Base-by-base conservation (phyloP, 208 protist genomes). In the Porcisia hertigi region DNA sequence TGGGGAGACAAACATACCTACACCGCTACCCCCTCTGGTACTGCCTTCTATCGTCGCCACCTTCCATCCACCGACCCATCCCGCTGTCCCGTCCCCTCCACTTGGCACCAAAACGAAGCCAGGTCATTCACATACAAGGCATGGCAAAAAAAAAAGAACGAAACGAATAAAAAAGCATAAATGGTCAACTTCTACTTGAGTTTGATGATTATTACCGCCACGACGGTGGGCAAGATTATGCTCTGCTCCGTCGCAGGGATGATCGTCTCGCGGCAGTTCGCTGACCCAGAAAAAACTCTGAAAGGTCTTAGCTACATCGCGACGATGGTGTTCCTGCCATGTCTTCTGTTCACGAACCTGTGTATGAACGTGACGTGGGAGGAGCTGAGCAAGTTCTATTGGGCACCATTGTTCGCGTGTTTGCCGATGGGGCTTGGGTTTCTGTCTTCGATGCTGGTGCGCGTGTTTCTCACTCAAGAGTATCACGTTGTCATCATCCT, bases 261-360 rank as follows among this genome's bases (percentile, higher is more conserved):
- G 71, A 30, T 88, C 25, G 72, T 86, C 39, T 89, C 88, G 20
- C 71, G 80, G 30, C 85, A 88, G 64, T 91, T 91, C 55, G 45
- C 58, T 7, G 54, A 72, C 11, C 77, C 69, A 3, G 67, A 86
- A 47, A 57, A 75, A 52, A 92, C 81, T 43, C 71, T 86, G 59
- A 86, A 85, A 36, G 88, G 88, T 11, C 75, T 95, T 23, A 89
- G 80, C 65, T 85, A 86, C 71, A 88, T 95, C 45, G 84, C 87
- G 36, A 78, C 88, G 45, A 74, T 76, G 12, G 85, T 95, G 1
- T 86, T 95, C 36, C 82, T 95, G 52, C 91, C 91, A 14, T 93
- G 87, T 72, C 79, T 95, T 47, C 78, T 93, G 30, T 93, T 93
- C 60, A 79, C 84, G 0, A 93, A 91, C 54, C 83, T 95, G 4